Conservation (phyloP, 805 yeast species). For the Candida pseudoglaebosa region DNA sequence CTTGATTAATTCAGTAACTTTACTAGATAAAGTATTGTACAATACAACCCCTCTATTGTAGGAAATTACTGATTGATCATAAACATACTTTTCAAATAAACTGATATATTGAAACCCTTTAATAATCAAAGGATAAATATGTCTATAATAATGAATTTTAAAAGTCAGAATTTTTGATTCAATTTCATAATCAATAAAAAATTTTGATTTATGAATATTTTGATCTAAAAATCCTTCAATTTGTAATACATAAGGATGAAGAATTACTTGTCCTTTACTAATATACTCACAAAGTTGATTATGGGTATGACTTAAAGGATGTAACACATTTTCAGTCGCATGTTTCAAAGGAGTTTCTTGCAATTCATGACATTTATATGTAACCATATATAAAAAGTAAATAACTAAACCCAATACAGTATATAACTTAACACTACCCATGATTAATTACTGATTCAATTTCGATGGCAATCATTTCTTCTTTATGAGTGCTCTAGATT, state of each 20-base stretch:
- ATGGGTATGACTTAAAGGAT: conserved; percentile 37
- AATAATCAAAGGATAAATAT: conserved; percentile 28
- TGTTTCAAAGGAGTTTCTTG: conserved; percentile 26
- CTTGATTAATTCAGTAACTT: not conserved
- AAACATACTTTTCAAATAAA: conserved; percentile 27
- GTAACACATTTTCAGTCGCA: conserved; percentile 27
- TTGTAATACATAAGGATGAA: conserved; percentile 27
- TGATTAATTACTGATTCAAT: not conserved
- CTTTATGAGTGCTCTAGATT: too few relatives aligned
- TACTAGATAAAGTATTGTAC: not conserved
- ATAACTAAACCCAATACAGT: conserved; percentile 11
- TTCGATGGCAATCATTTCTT: too few relatives aligned
- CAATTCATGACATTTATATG: conserved; percentile 36
- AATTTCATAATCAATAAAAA: conserved; percentile 30
- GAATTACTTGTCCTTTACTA: conserved; percentile 22
- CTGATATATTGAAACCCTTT: conserved; percentile 33
- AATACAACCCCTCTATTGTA: conserved; percentile 1
- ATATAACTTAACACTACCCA: not conserved
- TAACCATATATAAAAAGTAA: conserved; percentile 34
- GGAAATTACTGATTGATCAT: conserved; percentile 14
- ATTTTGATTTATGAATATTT: conserved; percentile 34
- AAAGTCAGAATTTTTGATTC: conserved; percentile 22
- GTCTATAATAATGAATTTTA: conserved; percentile 18
- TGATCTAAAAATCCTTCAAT: conserved; percentile 29
- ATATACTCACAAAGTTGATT: conserved; percentile 31